phyloP scores from a whole-genome alignment of 768 basidiomycete species.

The Boletus reticulatus region DNA sequence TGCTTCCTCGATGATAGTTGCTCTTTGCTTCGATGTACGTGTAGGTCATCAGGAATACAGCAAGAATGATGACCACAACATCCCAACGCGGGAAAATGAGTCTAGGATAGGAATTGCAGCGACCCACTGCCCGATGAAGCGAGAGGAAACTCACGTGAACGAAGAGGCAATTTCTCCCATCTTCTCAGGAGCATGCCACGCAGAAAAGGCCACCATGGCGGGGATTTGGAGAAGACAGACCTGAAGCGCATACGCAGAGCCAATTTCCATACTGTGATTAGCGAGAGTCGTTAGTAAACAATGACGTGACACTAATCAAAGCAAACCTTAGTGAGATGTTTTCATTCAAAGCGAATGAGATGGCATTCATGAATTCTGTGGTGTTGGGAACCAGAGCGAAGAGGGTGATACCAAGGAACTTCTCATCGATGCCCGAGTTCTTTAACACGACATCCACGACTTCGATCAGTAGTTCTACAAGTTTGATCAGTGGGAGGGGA shows the following conservation, averaged over 20 bases:
- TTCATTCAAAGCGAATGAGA: conserved; percentile 94
- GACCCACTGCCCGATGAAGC: not conserved
- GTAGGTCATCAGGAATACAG: conserved; percentile 97
- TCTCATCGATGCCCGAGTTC: conserved; percentile 92
- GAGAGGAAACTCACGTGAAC: conserved; percentile 73
- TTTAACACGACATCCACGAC: conserved; percentile 93
- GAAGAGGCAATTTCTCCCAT: conserved; percentile 87
- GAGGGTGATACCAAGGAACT: conserved; percentile 93
- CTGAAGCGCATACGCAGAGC: conserved; percentile 97
- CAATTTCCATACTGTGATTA: conserved; percentile 89
- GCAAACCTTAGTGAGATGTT: conserved; percentile 93
- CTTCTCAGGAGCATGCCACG: conserved; percentile 84
- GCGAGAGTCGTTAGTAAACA: not conserved
- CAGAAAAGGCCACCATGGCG: conserved; percentile 98
- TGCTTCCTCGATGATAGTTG: conserved; percentile 97
- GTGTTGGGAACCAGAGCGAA: conserved; percentile 98
- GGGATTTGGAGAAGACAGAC: conserved; percentile 98
- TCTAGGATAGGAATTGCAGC: conserved; percentile 38
- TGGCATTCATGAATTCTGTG: conserved; percentile 99
- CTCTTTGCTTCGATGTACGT: conserved; percentile 99
- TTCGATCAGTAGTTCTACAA: conserved; percentile 84
- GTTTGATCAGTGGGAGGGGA: not conserved
- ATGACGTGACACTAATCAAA: not conserved
- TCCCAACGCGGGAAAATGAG: conserved; percentile 99
- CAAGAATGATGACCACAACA: conserved; percentile 89